Evolutionary conservation across 176 grass and related monocot species (phyloP).

Genomic region (Oryza coarctata): DNA sequence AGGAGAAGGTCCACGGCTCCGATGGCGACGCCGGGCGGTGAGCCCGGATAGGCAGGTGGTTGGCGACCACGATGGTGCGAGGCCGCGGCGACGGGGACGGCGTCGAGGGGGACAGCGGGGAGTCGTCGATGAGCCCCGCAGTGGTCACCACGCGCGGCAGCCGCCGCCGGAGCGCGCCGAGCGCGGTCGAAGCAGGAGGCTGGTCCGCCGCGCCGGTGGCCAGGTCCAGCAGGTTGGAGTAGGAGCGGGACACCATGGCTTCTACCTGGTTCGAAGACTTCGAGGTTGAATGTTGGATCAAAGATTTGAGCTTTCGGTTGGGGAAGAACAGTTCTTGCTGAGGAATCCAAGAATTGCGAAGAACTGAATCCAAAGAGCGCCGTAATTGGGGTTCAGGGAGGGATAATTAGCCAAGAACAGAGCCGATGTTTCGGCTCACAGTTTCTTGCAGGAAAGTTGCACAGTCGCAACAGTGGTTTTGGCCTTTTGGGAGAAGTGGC

Average conservation of each 20-base stretch:
- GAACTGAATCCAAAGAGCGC: neutral
- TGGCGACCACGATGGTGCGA: slow-evolving; percentile 90
- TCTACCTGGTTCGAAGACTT: neutral
- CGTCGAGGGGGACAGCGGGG: slow-evolving; percentile 51
- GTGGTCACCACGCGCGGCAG: slow-evolving; percentile 79
- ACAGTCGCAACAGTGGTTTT: neutral
- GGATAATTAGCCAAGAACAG: neutral
- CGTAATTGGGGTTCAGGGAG: neutral
- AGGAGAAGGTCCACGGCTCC: slow-evolving; percentile 67
- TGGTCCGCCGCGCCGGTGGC: slow-evolving; percentile 76
- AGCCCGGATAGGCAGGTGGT: slow-evolving; percentile 76
- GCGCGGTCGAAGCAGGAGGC: slow-evolving; percentile 40
- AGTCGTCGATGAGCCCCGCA: slow-evolving; percentile 70
- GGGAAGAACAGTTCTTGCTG: slow-evolving; percentile 1
- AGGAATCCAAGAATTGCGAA: slow-evolving; percentile 21
- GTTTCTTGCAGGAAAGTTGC: slow-evolving; percentile 12
- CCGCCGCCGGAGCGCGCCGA: slow-evolving; percentile 62
- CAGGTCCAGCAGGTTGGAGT: slow-evolving; percentile 87
- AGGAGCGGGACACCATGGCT: slow-evolving; percentile 82
- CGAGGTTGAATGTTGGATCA: neutral
- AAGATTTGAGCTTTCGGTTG: neutral
- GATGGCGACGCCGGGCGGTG: slow-evolving; percentile 37
- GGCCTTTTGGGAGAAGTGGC: neutral
- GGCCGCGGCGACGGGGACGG: slow-evolving; percentile 54
- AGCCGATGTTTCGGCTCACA: neutral